phyloP scores from a whole-genome alignment of 2,329 filamentous ascomycete genomes.

The Alternaria gaisen region DNA sequence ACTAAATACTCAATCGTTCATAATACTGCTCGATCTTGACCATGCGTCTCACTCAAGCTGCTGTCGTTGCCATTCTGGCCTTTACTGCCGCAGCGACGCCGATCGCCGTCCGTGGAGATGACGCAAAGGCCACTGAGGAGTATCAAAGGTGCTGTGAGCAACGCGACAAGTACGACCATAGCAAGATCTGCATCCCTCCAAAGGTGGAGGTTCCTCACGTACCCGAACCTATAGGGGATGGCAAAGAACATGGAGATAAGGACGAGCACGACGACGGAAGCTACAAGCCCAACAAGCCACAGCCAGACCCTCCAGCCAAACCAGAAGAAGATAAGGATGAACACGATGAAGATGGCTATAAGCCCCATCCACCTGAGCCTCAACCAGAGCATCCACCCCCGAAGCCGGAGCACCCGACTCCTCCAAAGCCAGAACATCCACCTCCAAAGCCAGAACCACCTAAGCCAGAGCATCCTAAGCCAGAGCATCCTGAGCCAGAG shows the following conservation, averaged over 20 bases:
- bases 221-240: not conserved
- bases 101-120: conserved; percentile 16
- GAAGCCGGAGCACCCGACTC: not conserved
- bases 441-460: not conserved
- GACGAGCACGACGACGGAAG: conserved; percentile 1
- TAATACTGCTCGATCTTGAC: not conserved
- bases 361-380: not conserved
- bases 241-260: not conserved
- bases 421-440: not conserved
- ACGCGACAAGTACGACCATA: conserved; percentile 2
- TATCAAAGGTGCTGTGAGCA: conserved; percentile 17
- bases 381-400: not conserved
- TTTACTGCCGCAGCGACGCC: conserved; percentile 24
- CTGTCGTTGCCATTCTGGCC: conserved; percentile 23
- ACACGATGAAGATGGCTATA: not conserved
- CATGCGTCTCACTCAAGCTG: conserved; percentile 26
- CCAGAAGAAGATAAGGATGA: not conserved
- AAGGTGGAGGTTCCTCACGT: not conserved
- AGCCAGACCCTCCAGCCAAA: not conserved
- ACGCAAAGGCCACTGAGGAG: conserved; percentile 13
- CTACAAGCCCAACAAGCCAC: not conserved
- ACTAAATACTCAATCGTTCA: not conserved
- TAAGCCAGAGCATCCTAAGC: not conserved
- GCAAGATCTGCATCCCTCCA: conserved; percentile 7
- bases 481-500: not conserved